Evolutionary conservation across 805 yeast genomes (phyloP), one percentile per base, ranked within the genome.

Genomic region (Hagleromyces aurorensis): DNA sequence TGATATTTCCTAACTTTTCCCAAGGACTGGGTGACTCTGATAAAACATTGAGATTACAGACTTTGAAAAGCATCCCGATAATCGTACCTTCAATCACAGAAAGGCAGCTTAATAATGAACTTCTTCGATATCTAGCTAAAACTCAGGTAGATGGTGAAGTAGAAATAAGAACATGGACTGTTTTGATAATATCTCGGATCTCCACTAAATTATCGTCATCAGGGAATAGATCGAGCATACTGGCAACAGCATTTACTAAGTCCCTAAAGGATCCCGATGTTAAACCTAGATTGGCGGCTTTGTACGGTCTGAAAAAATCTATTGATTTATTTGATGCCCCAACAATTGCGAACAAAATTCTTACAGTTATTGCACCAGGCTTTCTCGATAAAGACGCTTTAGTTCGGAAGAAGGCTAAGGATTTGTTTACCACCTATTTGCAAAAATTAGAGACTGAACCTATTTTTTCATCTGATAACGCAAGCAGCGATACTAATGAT

Each of bases 11-110:
- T 7, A 68, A 69, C 27, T 64, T 82, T 44, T 58, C 78, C n/a
- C 74, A 79, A 11, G 97, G 98, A 0, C 80, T 89, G 46, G 72
- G 77, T 19, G 98, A 89, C 52, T 73, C 91, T 1, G 87, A 84
- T 50, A 70, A 76, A 3, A 67, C 78, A n/a, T 73, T 89, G 22
- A 64, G 96, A 39, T 81, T 81, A 41, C 83, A 78, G 30, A 82
- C 96, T 0, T 62, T 89, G 21, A 78, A 77, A 27, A 39, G 39
- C 3, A 70, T 75, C 2, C 61, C 74, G 3, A 48, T 50, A 6
- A 59, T 87, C 16, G 72, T 77, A 1, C 72, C 75, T 13, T 74
- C 73, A 44, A 67, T 89, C 2, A 69, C 82, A 0, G 83, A 76
- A 21, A 69, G 94, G 32, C 94, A 82, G 51, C 62, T 87, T 27